A percentile compares a stretch with the other conserved stretches of the same genome.
These are phyloP conservation scores for Ustilago vetiveriae DNA, from an alignment of 1,284 basidiomycete genomes.

Conservation along the genomic window DNA sequence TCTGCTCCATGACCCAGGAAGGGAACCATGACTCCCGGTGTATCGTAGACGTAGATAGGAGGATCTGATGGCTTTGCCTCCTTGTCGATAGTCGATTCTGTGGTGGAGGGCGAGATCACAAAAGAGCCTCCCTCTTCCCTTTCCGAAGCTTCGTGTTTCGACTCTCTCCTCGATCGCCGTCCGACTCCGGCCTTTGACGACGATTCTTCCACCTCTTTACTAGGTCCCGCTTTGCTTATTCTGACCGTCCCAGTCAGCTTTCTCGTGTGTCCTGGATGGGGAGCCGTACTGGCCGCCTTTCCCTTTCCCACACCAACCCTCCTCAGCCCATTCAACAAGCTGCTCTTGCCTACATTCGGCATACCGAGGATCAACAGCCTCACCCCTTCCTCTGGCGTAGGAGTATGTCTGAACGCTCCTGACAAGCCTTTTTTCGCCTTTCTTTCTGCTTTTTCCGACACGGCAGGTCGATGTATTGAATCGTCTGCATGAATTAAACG, in stretches of 20 bases:
- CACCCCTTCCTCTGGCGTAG: constrained; percentile 64
- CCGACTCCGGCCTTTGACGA: background rate
- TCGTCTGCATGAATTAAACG: constrained; percentile 17
- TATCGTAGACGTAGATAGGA: constrained; percentile 93
- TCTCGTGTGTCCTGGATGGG: constrained; percentile 73
- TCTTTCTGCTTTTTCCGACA: constrained; percentile 27
- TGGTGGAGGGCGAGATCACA: too few relatives aligned
- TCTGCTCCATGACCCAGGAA: constrained; percentile 85
- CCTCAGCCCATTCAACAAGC: constrained; percentile 88
- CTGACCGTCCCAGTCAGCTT: constrained; percentile 65
- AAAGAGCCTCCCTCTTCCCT: too few relatives aligned
- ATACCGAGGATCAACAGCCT: constrained; percentile 74
- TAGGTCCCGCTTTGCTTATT: constrained; percentile 53
- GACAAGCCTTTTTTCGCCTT: constrained; percentile 52
- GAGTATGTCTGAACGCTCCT: constrained; percentile 61
- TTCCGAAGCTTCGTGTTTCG: background rate
- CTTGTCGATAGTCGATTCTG: constrained; percentile 70
- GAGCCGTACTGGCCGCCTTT: constrained; percentile 88
- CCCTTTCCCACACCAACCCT: constrained; percentile 84
- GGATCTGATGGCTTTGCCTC: constrained; percentile 78
- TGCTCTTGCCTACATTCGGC: constrained; percentile 99
- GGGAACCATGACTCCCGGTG: constrained; percentile 95
- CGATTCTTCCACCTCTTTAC: constrained; percentile 22
- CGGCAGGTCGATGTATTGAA: constrained; percentile 1
- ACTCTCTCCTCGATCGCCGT: background rate